phyloP scores from a whole-genome alignment of 331 rosid species.

The Pyrus hybrid region DNA sequence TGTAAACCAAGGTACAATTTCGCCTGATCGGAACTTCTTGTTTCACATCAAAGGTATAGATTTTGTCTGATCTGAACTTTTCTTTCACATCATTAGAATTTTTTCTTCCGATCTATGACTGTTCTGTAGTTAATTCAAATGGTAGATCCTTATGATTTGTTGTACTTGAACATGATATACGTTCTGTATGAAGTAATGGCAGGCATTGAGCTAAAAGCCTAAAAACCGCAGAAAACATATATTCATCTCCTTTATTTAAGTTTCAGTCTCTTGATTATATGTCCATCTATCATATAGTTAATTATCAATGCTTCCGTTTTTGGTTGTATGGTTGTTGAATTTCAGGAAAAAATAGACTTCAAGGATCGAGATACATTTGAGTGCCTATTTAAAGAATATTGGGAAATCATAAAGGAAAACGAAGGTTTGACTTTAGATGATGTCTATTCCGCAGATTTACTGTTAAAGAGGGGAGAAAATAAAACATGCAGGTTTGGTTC shows the following conservation, averaged over 20 bases:
- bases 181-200: background rate
- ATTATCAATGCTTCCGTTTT: background rate
- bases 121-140: background rate
- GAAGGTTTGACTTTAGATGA: constrained; percentile 42
- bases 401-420: constrained; percentile 47
- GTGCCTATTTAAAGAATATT: constrained; percentile 63
- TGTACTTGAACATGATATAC: background rate
- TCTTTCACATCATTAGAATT: background rate
- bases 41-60: background rate
- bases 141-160: background rate
- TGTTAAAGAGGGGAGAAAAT: constrained; percentile 6
- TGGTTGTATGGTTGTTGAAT: constrained; percentile 15
- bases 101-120: background rate
- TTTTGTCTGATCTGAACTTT: background rate
- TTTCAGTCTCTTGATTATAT: background rate
- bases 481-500: background rate
- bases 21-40: background rate
- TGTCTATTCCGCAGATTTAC: constrained; percentile 17
- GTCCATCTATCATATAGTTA: background rate
- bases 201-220: background rate
- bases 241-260: background rate
- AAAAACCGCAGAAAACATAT: background rate
- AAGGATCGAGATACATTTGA: constrained; percentile 49
- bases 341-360: constrained; percentile 49
- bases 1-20: background rate